These are phyloP conservation scores for Lodderomyces margitis DNA, from an alignment of 1,139 yeast species.

Conservation along the genomic window DNA sequence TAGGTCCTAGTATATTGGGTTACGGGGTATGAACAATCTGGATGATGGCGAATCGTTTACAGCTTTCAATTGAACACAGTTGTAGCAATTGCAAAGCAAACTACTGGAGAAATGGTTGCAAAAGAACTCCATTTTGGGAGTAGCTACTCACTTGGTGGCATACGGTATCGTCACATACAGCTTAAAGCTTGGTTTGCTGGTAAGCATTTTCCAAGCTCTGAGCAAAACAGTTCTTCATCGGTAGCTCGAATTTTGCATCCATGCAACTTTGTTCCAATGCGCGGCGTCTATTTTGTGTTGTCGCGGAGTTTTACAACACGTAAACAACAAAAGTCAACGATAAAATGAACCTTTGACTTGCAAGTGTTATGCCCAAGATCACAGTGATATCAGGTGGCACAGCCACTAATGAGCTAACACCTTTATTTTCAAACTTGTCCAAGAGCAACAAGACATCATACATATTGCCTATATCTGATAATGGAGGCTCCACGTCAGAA, in stretches of 20 bases:
- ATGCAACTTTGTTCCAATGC: not conserved
- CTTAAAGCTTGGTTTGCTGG: too few species aligned
- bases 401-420: constrained; percentile 65
- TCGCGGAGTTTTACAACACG: constrained; percentile 1
- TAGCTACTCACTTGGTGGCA: too few species aligned
- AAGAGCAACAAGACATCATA: constrained; percentile 46
- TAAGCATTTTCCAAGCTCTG: too few species aligned
- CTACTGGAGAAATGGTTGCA: not conserved
- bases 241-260: too few species aligned
- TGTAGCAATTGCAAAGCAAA: too few species aligned
- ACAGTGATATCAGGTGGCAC: constrained; percentile 73
- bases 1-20: too few species aligned
- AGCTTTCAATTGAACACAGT: too few species aligned
- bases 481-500: constrained; percentile 95
- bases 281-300: not conserved
- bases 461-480: constrained; percentile 82
- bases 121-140: not conserved
- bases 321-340: not conserved
- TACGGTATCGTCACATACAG: too few species aligned
- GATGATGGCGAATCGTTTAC: too few species aligned
- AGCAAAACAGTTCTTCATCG: too few species aligned
- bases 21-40: too few species aligned
- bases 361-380: constrained; percentile 17
- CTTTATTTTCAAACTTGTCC: constrained; percentile 43
- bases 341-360: not conserved